Evolutionary conservation across 495 filamentous ascomycete genomes (phyloP), one percentile per base, ranked within the genome.

Genomic region (Penicillium verhagenii): DNA sequence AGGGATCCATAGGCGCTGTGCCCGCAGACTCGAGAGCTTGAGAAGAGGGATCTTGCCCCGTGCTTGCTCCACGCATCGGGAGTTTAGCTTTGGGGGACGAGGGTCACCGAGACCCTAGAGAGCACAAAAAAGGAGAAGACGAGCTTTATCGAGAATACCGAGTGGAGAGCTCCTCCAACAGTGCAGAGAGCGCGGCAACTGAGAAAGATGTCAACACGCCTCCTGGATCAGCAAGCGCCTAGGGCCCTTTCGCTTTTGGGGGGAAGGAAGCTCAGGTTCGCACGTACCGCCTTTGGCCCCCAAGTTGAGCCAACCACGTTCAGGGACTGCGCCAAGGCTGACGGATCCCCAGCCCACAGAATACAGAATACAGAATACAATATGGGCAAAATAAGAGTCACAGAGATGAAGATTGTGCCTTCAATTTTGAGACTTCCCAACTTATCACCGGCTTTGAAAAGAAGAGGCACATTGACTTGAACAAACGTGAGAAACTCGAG

Each of bases 1-100:
- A 60, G 59, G 71, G 46, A 64, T 64, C 59, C 70, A 75, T 76
- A 61, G 68, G 64, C 55, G 64, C 69, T 63, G 70, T 66, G 62
- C 59, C 64, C 42, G 64, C 57, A 43, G 59, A 56, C 51, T 69
- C 61, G 45, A 66, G 66, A 59, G 62, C 65, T 48, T 66, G 61
- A 51, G 64, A 63, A 39, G 61, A 61, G 56, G 68, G 56, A 65
- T 69, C 62, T 63, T 58, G 70, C 65, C 66, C 68, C 52, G 64
- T 64, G 60, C 64, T 75, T 57, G 61, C 64, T 65, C 70, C 70
- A 63, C 65, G 58, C 68, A 74, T 76, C 64, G 67, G 54, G 66
- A 63, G 56, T 65, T 43, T n/a, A 23, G 31, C 6, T 24, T 50
- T 24, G 5, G 21, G 10, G 53, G 65, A 35, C 24, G 53, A 47